These are phyloP conservation scores for Mycena leptocephala DNA, from an alignment of 768 basidiomycete genomes.

Conservation along the genomic window DNA sequence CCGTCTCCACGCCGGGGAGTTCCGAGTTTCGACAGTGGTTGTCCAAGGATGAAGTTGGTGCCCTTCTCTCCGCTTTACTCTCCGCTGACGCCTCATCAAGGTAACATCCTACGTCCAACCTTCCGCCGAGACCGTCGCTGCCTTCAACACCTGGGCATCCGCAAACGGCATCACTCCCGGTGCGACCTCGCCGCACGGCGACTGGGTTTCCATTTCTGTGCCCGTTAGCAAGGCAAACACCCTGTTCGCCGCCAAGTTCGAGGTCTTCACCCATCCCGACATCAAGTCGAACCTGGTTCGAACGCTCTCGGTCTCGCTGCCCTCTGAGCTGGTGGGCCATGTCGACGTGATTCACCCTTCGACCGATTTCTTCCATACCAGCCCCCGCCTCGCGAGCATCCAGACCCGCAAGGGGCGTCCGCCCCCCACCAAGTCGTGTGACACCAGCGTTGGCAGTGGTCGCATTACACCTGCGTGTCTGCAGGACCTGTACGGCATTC, in stretches of 20 bases:
- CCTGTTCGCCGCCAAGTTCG: slow-evolving; percentile 28
- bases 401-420: neutral
- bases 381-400: slow-evolving; percentile 6
- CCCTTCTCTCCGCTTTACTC: neutral
- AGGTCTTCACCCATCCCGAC: slow-evolving; percentile 22
- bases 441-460: slow-evolving; percentile 9
- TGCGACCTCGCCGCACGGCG: slow-evolving; percentile 20
- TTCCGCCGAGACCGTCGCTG: slow-evolving; percentile 20
- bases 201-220: slow-evolving; percentile 26
- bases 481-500: slow-evolving; percentile 22
- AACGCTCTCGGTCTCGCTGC: slow-evolving; percentile 26
- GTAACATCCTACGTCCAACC: slow-evolving; percentile 24
- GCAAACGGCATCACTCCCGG: slow-evolving; percentile 15
- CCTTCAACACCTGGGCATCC: slow-evolving; percentile 20
- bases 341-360: slow-evolving; percentile 23
- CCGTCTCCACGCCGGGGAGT: slow-evolving; percentile 21
- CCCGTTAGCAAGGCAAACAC: slow-evolving; percentile 23
- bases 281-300: slow-evolving; percentile 8
- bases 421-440: slow-evolving; percentile 6
- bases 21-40: slow-evolving; percentile 26
- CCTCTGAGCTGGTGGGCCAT: slow-evolving; percentile 25
- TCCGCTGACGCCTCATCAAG: slow-evolving; percentile 14
- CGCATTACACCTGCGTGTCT: slow-evolving; percentile 27
- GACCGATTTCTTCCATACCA: slow-evolving; percentile 18
- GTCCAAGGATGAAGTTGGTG: slow-evolving; percentile 25